Conservation (phyloP, 805 yeast genomes). For the Saccharomycopsis selenospora region DNA sequence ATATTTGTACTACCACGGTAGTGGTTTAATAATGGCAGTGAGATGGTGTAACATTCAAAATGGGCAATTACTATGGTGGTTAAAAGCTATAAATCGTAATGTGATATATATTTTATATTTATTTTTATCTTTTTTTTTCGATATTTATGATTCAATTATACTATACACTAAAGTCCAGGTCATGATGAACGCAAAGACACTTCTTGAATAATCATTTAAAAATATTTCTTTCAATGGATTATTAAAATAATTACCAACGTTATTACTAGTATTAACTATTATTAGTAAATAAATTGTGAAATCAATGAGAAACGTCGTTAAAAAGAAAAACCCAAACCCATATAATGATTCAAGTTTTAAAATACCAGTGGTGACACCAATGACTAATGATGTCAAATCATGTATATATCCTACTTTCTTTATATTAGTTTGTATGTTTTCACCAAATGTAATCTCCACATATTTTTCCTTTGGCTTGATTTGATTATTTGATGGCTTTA, state of each 20-base stretch:
- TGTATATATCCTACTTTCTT: conserved; percentile 13
- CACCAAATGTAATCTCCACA: conserved; percentile 16
- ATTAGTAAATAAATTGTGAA: conserved; percentile 4
- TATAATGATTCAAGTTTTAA: conserved; percentile 11
- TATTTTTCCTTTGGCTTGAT: neutral
- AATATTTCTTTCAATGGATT: conserved; percentile 18
- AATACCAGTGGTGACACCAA: conserved; percentile 16
- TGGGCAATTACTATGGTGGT: too few species aligned
- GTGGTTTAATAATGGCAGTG: too few species aligned
- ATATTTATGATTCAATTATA: conserved; percentile 9
- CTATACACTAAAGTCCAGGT: conserved; percentile 19
- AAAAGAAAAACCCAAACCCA: conserved; percentile 18
- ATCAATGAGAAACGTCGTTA: conserved; percentile 9
- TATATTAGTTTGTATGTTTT: conserved; percentile 12
- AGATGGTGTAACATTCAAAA: too few species aligned
- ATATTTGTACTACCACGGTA: too few species aligned
- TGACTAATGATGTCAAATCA: conserved; percentile 11
- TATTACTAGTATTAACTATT: neutral
- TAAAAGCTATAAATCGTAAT: too few species aligned
- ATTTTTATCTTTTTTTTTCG: too few species aligned
- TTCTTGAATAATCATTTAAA: conserved; percentile 16
- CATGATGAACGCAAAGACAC: conserved; percentile 19
- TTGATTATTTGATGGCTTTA: too few species aligned
- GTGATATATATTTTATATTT: too few species aligned
- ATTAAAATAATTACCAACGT: conserved; percentile 13